Base-by-base conservation (phyloP, 2,329 filamentous ascomycete genomes). In the Cordyceps cicadae region DNA sequence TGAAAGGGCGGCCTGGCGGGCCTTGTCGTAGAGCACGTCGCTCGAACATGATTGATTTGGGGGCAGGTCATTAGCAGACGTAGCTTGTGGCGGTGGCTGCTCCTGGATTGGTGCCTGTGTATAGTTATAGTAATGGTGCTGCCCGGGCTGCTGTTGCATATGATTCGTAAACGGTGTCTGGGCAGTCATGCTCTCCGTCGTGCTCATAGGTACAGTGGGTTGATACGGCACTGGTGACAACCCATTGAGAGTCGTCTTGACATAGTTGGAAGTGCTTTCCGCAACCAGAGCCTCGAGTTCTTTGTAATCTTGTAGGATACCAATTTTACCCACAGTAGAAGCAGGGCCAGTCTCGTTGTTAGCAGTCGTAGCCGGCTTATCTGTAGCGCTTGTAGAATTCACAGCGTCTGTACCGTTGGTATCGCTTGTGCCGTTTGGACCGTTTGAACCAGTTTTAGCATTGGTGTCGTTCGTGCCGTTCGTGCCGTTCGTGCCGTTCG, bases 31-130 rank as follows among this genome's bases (percentile, higher is more conserved):
- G 1, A 86, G 70, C 1, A 80, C 75, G 0, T 81, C 75, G 21
- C 81, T 85, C 0, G 82, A 77, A 21, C 77, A 79, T 5, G 77
- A 79, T 63, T 86, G 83, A 54, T 83, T 81, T 0, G 83, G 83
- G 3, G 83, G 83, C 0, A 85, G 67, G 29, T 74, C 74, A 43
- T 74, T 71, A 2, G 71, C 70, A 14, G 68, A 69, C 3, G 65
- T 68, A 5, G 50, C 50, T n/a, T 29, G 58, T 32, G 14, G 58
- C 17, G 51, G 58, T 49, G 58, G 50, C 43, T 14, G 58, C 29
- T 60, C 41, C 15, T 64, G 71, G 8, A 65, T 68, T 29, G 62
- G 64, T 37, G 66, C 69, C 59, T 68, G 69, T 1, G 69, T 65
- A 54, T 72, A 75, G 24, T 56, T 54, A 53, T 71, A 74, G 61